phyloP scores from a whole-genome alignment of 805 yeast species.

The Hagleromyces aurorensis region DNA sequence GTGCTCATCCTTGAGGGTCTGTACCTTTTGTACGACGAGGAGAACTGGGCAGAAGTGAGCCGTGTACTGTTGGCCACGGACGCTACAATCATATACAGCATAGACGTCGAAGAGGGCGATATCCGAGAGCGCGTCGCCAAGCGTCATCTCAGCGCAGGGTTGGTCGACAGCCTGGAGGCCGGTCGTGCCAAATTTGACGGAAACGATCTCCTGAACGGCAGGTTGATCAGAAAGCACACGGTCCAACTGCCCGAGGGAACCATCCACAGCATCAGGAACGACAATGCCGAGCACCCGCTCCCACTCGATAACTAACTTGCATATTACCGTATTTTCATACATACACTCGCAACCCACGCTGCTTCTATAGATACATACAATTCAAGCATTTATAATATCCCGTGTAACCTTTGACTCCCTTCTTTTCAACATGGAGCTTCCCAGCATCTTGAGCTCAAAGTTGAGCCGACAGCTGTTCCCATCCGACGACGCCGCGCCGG shows the following conservation, averaged over 20 bases:
- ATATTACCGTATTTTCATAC: no score
- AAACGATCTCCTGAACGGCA: slow-evolving; percentile 64
- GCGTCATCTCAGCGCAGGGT: slow-evolving; percentile 57
- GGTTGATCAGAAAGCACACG: slow-evolving; percentile 16
- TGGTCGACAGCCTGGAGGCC: slow-evolving; percentile 38
- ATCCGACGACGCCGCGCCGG: neutral
- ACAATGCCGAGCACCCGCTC: no score
- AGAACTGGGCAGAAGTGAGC: slow-evolving; percentile 43
- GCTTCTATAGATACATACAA: no score
- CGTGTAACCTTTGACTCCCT: slow-evolving; percentile 17
- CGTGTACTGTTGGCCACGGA: slow-evolving; percentile 12
- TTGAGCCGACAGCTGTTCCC: slow-evolving; percentile 4
- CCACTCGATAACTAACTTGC: no score
- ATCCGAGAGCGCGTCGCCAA: slow-evolving; percentile 54
- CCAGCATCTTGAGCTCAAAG: slow-evolving; percentile 18
- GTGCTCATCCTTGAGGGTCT: slow-evolving; percentile 70
- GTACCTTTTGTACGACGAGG: slow-evolving; percentile 52
- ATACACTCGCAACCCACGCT: no score
- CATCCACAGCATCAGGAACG: neutral
- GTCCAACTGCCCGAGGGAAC: slow-evolving; percentile 5
- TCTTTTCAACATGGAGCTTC: slow-evolving; percentile 26
- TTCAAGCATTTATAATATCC: no score
- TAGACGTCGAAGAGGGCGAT: slow-evolving; percentile 37
- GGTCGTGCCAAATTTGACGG: slow-evolving; percentile 44
- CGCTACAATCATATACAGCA: slow-evolving; percentile 43